A percentile compares a stretch with the other conserved stretches of the same genome.
phyloP scores from a whole-genome alignment of 78 protist genomes.

The Dictyostelium intermedium region DNA sequence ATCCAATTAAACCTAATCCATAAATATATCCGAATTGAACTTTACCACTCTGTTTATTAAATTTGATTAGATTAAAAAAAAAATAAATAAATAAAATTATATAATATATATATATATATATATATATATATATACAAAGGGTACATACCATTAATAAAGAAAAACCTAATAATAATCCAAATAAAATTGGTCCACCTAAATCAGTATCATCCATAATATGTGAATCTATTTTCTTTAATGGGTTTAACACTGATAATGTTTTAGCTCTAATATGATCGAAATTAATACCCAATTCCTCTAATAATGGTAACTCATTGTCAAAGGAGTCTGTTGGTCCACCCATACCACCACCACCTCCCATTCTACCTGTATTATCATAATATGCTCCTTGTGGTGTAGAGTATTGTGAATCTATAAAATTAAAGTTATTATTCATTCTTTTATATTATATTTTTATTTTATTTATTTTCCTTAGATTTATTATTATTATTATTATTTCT shows the following conservation, averaged over 20 bases:
- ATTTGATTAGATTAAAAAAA: neutral
- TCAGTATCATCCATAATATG: conserved; percentile 93
- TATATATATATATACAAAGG: neutral
- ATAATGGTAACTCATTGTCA: conserved; percentile 52
- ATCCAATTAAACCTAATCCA: conserved; percentile 92
- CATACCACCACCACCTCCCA: conserved; percentile 21
- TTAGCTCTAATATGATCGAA: conserved; percentile 81
- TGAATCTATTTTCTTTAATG: conserved; percentile 75
- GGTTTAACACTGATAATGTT: conserved; percentile 87
- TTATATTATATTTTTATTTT: neutral
- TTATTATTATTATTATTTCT: neutral
- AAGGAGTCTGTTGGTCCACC: conserved; percentile 37
- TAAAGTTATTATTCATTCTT: neutral
- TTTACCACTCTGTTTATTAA: conserved; percentile 86
- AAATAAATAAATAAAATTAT: neutral
- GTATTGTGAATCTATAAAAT: conserved; percentile 16
- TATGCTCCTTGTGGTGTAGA: neutral
- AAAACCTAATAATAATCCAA: conserved; percentile 87
- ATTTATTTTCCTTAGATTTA: neutral
- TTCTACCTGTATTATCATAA: conserved; percentile 41
- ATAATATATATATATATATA: neutral
- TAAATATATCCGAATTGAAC: conserved; percentile 95
- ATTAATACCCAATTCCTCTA: conserved; percentile 89
- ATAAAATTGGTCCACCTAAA: conserved; percentile 95
- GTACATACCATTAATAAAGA: conserved; percentile 85